These are phyloP conservation scores for Penicillium sp. DNA, from an alignment of 2,329 filamentous ascomycete genomes.

Conservation along the genomic window DNA sequence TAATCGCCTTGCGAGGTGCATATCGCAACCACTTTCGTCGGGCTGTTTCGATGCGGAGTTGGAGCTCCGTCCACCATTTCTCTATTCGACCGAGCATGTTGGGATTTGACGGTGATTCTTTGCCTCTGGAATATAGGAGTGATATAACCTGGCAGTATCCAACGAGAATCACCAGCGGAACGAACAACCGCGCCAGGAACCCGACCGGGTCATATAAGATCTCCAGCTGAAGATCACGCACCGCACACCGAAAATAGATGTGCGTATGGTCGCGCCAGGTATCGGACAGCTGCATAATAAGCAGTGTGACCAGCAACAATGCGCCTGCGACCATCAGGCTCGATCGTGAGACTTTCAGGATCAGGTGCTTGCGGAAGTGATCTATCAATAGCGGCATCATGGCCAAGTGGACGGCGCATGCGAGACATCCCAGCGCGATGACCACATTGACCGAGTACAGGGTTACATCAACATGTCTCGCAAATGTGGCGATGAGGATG, in stretches of 20 bases:
- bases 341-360: neutral
- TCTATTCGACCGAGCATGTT: too few species aligned
- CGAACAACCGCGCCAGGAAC: neutral
- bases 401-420: neutral
- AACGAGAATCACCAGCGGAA: neutral
- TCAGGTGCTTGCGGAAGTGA: neutral
- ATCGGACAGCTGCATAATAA: neutral
- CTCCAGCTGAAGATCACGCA: neutral
- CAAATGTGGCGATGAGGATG: neutral
- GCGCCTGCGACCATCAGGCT: neutral
- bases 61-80: too few species aligned
- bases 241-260: neutral
- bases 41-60: neutral
- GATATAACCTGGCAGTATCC: neutral
- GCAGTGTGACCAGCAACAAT: neutral
- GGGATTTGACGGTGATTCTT: neutral
- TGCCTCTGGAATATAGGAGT: neutral
- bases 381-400: neutral
- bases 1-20: neutral
- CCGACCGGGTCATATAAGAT: neutral
- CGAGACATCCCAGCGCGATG: neutral
- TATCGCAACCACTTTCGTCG: neutral
- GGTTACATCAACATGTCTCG: neutral
- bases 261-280: neutral
- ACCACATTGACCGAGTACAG: neutral